Conservation (phyloP, 345 rosid genomes). For the Turritis glabra region DNA sequence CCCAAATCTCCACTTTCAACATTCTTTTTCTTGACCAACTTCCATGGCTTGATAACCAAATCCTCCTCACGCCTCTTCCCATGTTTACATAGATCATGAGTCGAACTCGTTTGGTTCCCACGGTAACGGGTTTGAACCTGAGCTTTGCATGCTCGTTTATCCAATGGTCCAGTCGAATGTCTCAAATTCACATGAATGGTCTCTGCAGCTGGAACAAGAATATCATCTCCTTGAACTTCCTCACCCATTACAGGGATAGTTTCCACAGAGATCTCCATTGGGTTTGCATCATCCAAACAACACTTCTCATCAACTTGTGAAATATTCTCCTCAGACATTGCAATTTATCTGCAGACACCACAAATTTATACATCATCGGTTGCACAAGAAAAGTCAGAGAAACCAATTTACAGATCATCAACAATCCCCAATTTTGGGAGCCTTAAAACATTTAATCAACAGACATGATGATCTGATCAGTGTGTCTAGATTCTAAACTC, state of each 20-base stretch:
- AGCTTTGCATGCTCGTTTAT: slow-evolving; percentile 31
- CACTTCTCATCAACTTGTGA: slow-evolving; percentile 34
- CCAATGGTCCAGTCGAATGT: slow-evolving; percentile 47
- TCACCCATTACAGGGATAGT: slow-evolving; percentile 12
- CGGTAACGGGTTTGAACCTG: slow-evolving; percentile 58
- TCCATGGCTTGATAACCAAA: slow-evolving; percentile 44
- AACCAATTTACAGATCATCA: neutral
- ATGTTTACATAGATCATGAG: slow-evolving; percentile 83
- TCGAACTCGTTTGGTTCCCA: slow-evolving; percentile 61
- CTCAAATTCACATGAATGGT: slow-evolving; percentile 22
- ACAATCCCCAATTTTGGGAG: neutral
- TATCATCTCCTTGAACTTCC: slow-evolving; percentile 11
- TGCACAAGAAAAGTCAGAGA: too few species aligned
- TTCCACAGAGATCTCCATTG: slow-evolving; percentile 10
- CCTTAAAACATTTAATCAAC: neutral
- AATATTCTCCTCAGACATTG: slow-evolving; percentile 35
- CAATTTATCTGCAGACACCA: slow-evolving; percentile 19
- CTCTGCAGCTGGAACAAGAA: slow-evolving; percentile 26
- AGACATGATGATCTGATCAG: slow-evolving; percentile 1
- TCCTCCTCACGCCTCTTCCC: slow-evolving; percentile 48
- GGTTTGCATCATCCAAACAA: slow-evolving; percentile 31
- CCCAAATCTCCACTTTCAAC: slow-evolving; percentile 27
- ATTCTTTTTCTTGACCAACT: slow-evolving; percentile 33
- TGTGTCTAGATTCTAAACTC: slow-evolving; percentile 12
- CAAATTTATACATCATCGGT: too few species aligned